Percentiles rank a stretch among this genome's conserved stretches.
These are phyloP conservation scores for Liriodendron chinense DNA, from an alignment of 164 flowering plant species.

Conservation along the genomic window DNA sequence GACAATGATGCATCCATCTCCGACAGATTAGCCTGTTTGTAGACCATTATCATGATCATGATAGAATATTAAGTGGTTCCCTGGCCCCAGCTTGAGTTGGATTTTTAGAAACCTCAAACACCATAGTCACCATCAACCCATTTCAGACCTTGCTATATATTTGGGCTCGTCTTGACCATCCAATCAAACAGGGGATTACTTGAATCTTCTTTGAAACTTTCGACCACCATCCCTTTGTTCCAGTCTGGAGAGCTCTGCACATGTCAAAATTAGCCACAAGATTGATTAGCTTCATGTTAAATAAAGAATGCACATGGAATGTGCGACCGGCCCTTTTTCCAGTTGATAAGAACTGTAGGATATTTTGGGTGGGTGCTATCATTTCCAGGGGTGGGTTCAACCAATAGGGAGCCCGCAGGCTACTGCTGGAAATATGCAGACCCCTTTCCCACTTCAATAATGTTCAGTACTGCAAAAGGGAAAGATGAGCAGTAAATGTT, in stretches of 20 bases:
- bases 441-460: too few relatives aligned
- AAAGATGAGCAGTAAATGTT: too few relatives aligned
- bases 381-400: too few relatives aligned
- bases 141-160: constrained; percentile 1
- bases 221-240: constrained; percentile 8
- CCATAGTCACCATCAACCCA: constrained; percentile 2
- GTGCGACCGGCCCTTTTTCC: too few relatives aligned
- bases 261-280: too few relatives aligned
- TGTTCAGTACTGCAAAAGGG: too few relatives aligned
- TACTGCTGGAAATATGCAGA: too few relatives aligned
- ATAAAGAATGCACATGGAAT: too few relatives aligned
- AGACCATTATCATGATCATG: background rate
- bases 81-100: background rate
- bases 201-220: constrained; percentile 1
- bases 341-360: too few relatives aligned
- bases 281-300: background rate
- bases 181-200: constrained; percentile 4
- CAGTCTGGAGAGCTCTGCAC: constrained; percentile 11
- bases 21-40: background rate
- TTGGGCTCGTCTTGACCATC: background rate
- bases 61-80: background rate
- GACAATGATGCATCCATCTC: background rate
- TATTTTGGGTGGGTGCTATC: too few relatives aligned
- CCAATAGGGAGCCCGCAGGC: too few relatives aligned
- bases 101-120: background rate